These are phyloP conservation scores for Trichoderma citrinoviride DNA, from an alignment of 2,329 filamentous ascomycete genomes.

Conservation along the genomic window DNA sequence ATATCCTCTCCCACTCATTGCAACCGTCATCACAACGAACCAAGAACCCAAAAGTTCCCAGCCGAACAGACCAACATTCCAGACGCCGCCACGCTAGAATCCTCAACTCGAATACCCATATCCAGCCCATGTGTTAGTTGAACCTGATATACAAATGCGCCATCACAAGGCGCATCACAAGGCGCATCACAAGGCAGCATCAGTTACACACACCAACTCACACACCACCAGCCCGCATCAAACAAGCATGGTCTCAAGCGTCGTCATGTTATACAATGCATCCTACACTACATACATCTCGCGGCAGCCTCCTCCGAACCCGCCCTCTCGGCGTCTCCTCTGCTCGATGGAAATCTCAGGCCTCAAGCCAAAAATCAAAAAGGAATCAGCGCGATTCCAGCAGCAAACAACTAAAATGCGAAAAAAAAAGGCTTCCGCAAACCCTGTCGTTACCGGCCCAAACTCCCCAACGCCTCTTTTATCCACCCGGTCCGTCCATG, in stretches of 20 bases:
- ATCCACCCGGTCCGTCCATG: conserved; percentile 5
- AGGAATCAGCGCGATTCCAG: conserved; percentile 15
- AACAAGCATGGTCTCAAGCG: neutral
- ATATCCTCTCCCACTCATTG: no score
- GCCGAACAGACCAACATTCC: no score
- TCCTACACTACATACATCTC: conserved; percentile 24
- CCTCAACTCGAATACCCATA: no score
- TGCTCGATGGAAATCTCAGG: neutral
- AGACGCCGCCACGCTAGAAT: no score
- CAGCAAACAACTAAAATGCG: neutral
- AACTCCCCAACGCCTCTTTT: conserved; percentile 23
- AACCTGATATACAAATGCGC: no score
- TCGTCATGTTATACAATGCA: conserved; percentile 28
- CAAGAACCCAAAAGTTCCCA: no score
- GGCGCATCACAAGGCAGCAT: neutral
- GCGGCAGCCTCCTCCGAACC: conserved; percentile 21
- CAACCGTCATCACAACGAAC: no score
- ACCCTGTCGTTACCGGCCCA: conserved; percentile 18
- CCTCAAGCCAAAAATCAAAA: conserved; percentile 11
- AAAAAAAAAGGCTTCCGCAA: conserved; percentile 11
- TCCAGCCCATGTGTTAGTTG: no score
- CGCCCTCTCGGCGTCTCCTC: conserved; percentile 6
- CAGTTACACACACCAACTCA: neutral
- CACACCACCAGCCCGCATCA: neutral
- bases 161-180: no score